Evolutionary conservation across 2,329 filamentous ascomycete species (phyloP).

Genomic region (Sarocladium oryzae): DNA sequence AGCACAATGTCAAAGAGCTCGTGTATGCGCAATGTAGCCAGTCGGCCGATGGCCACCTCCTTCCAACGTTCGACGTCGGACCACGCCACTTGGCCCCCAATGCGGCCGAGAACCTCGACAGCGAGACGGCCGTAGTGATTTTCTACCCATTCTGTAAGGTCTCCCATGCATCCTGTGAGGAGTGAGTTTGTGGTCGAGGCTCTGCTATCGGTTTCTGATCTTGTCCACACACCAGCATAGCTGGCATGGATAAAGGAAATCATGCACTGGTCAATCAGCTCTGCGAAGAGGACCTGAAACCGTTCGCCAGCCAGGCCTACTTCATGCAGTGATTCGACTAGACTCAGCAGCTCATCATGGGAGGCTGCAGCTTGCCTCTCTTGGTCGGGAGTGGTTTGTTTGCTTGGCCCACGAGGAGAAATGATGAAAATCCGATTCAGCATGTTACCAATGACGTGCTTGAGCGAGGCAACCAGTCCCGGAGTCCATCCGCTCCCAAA

Average conservation of each 20-base stretch:
- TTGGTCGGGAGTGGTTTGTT: conserved; percentile 12
- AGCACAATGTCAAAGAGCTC: conserved; percentile 76
- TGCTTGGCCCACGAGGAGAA: not conserved
- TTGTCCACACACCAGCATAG: conserved; percentile 57
- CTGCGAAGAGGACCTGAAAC: conserved; percentile 65
- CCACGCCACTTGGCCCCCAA: conserved; percentile 41
- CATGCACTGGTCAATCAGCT: conserved; percentile 62
- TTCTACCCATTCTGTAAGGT: conserved; percentile 62
- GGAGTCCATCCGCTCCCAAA: conserved; percentile 56
- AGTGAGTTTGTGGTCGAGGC: conserved; percentile 17
- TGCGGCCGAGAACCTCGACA: conserved; percentile 50
- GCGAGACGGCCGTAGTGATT: conserved; percentile 59
- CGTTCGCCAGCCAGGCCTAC: conserved; percentile 63
- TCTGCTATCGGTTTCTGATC: conserved; percentile 15
- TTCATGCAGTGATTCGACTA: conserved; percentile 53
- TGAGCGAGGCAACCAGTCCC: conserved; percentile 47
- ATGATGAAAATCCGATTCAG: conserved; percentile 41
- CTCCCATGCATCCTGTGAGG: conserved; percentile 48
- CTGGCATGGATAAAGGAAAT: conserved; percentile 53
- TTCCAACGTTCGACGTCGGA: conserved; percentile 62
- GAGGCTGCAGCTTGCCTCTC: conserved; percentile 29
- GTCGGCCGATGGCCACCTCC: conserved; percentile 59
- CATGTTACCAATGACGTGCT: conserved; percentile 46
- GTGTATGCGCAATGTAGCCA: conserved; percentile 62
- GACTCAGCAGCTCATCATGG: conserved; percentile 43